These are phyloP conservation scores for Oropetium thomaeum DNA, from an alignment of 176 grass and related monocot genomes.

Conservation along the genomic window DNA sequence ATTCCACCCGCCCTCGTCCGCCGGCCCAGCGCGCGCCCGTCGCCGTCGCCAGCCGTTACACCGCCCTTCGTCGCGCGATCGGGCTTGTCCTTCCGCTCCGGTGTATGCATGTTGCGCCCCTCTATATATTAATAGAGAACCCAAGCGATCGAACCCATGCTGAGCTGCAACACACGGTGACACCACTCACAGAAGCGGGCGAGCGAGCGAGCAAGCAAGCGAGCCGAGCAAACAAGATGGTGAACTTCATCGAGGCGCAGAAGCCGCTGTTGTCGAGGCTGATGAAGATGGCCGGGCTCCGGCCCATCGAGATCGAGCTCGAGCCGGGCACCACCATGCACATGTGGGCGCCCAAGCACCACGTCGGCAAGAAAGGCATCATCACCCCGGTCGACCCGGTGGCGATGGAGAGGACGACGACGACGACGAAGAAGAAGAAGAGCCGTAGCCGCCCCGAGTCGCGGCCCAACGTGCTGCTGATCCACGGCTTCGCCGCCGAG, in stretches of 20 bases:
- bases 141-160: background rate
- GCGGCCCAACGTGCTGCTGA: constrained; percentile 62
- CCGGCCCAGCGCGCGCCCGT: constrained; percentile 22
- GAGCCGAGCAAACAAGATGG: constrained; percentile 39
- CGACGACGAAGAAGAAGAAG: background rate
- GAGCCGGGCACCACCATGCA: constrained; percentile 82
- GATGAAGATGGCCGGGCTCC: constrained; percentile 65
- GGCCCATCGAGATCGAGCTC: constrained; percentile 60
- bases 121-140: constrained; percentile 35
- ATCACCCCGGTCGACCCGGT: constrained; percentile 22
- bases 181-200: background rate
- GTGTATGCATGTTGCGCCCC: background rate
- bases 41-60: constrained; percentile 36
- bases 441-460: constrained; percentile 34
- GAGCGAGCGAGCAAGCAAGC: background rate
- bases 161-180: constrained; percentile 1
- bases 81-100: constrained; percentile 15
- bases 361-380: constrained; percentile 44
- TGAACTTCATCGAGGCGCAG: constrained; percentile 82
- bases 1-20: constrained; percentile 27
- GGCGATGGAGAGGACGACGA: too few relatives aligned
- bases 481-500: constrained; percentile 90
- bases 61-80: constrained; percentile 10
- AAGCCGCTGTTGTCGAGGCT: constrained; percentile 68
- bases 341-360: constrained; percentile 82